These are phyloP conservation scores for Aspergillus clavatus DNA, from an alignment of 2,329 filamentous ascomycete genomes.

Conservation along the genomic window DNA sequence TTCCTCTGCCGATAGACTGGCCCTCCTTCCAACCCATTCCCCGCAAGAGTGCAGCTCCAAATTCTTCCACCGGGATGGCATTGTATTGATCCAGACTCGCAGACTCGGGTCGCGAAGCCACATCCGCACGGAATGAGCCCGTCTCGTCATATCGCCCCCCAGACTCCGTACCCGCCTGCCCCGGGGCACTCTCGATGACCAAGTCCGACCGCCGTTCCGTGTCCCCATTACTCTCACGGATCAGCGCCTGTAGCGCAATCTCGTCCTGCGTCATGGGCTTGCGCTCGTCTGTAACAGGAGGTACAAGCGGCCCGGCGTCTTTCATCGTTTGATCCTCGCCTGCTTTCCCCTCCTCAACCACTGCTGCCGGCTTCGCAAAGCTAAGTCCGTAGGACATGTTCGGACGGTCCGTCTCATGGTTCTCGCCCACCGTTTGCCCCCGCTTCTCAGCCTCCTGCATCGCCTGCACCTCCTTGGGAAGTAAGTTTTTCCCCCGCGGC, in stretches of 20 bases:
- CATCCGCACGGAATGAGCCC: constrained; percentile 66
- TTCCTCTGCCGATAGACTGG: constrained; percentile 53
- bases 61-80: constrained; percentile 87
- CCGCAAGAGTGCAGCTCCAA: constrained; percentile 80
- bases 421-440: constrained; percentile 27
- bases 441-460: constrained; percentile 40
- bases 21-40: constrained; percentile 93
- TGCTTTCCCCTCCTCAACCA: constrained; percentile 11
- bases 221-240: constrained; percentile 50
- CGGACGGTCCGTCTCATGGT: constrained; percentile 48
- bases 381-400: constrained; percentile 53
- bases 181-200: constrained; percentile 46
- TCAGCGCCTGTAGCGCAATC: constrained; percentile 61
- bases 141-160: constrained; percentile 33
- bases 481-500: constrained; percentile 56
- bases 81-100: constrained; percentile 81
- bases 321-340: constrained; percentile 28
- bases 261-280: constrained; percentile 55
- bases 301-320: constrained; percentile 15
- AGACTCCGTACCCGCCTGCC: constrained; percentile 16
- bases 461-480: constrained; percentile 54
- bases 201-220: constrained; percentile 43
- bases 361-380: constrained; percentile 35
- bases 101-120: constrained; percentile 66
- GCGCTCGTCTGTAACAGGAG: constrained; percentile 11